Conservation (phyloP, 139 green algal genomes). For the Coelastrella sp. region DNA sequence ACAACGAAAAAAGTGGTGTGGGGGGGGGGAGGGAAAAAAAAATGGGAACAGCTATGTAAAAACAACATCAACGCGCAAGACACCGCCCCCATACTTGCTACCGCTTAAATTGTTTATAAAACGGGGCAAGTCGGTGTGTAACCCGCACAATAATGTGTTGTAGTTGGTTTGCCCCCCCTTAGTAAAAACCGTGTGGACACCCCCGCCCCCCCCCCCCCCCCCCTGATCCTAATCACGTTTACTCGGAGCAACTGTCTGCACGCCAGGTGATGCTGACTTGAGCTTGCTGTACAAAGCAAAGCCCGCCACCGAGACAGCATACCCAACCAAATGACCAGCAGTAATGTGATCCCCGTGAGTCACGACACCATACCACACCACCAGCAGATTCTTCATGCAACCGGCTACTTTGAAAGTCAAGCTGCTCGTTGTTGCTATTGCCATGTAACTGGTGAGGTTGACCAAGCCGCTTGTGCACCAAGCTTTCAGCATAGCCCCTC, state of each 20-base stretch:
- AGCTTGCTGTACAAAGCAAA: constrained; percentile 54
- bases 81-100: no score
- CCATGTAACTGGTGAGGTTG: constrained; percentile 74
- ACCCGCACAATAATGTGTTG: no score
- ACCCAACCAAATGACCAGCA: constrained; percentile 62
- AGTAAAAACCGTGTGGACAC: no score
- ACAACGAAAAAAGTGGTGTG: no score
- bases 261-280: background rate
- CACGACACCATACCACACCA: constrained; percentile 63
- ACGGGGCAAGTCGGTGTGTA: no score
- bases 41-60: no score
- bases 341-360: constrained; percentile 58
- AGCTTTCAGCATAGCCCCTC: constrained; percentile 21
- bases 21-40: no score
- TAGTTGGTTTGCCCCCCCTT: no score
- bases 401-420: constrained; percentile 83
- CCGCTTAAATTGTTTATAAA: no score
- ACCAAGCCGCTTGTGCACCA: constrained; percentile 50
- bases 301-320: constrained; percentile 69
- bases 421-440: constrained; percentile 71
- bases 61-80: no score
- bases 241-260: background rate
- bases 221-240: no score
- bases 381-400: constrained; percentile 75
- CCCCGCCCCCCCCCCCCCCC: no score